Percentiles rank a stretch among this genome's conserved stretches.
phyloP scores from a whole-genome alignment of 1,284 basidiomycete genomes.

The Trichosporon sp. region DNA sequence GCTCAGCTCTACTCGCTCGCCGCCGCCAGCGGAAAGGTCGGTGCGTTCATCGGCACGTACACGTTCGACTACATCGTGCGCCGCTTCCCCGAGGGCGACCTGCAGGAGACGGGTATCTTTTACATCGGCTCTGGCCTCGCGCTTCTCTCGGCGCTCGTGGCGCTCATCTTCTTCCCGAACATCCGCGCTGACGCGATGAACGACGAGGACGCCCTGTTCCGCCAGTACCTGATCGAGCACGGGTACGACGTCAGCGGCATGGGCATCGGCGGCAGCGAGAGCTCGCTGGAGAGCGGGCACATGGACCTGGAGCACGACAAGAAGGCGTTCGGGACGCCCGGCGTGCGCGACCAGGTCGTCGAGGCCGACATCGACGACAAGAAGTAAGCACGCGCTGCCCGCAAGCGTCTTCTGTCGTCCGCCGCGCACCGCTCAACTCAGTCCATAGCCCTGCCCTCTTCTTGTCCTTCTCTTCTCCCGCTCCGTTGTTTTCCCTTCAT shows the following conservation, averaged over 20 bases:
- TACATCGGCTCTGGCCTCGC: conserved; percentile 60
- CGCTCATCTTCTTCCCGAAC: conserved; percentile 69
- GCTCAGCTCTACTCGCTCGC: conserved; percentile 81
- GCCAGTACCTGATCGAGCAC: conserved; percentile 68
- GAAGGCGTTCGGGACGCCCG: not conserved
- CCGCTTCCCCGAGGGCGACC: conserved; percentile 11
- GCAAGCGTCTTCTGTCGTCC: not conserved
- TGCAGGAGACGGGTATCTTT: conserved; percentile 39
- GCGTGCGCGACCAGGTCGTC: not conserved
- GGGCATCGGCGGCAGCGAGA: not conserved
- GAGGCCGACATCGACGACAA: not conserved
- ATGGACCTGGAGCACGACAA: not conserved
- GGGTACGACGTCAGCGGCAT: conserved; percentile 54
- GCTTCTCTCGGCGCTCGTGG: conserved; percentile 70
- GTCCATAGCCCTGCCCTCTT: too few species aligned
- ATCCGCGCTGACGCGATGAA: conserved; percentile 73
- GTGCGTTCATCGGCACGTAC: conserved; percentile 73
- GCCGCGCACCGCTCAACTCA: too few species aligned
- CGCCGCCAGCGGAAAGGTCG: conserved; percentile 78
- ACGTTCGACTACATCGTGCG: conserved; percentile 61
- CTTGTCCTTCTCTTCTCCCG: too few species aligned
- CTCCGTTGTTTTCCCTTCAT: too few species aligned
- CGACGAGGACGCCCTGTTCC: conserved; percentile 71
- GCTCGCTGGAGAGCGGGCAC: not conserved
- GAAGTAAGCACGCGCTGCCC: not conserved